A percentile compares a stretch with the other conserved stretches of the same genome.
Conservation (phyloP, 345 rosid genomes). For the Abelmoschus esculentus region DNA sequence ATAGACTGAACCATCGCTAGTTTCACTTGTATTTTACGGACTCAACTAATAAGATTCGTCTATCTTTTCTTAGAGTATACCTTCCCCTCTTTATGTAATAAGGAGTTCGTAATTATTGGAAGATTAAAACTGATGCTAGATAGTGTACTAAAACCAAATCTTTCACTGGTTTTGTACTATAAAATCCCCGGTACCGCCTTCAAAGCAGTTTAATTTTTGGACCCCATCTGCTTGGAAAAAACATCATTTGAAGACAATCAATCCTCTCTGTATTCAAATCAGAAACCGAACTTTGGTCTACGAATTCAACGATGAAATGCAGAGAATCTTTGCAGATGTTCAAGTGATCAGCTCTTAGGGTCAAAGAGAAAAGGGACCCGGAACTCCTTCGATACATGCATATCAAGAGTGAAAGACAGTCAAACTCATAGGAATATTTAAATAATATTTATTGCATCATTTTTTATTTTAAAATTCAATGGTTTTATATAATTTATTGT, state of each 20-base stretch:
- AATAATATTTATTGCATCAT: too few relatives aligned
- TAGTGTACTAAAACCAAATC: background rate
- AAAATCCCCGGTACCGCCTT: background rate
- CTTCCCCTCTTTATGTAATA: too few relatives aligned
- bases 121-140: background rate
- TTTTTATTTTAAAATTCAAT: too few relatives aligned
- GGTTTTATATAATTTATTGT: too few relatives aligned
- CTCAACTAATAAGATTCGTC: too few relatives aligned
- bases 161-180: background rate
- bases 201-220: background rate
- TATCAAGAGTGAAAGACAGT: too few relatives aligned
- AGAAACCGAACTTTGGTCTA: background rate
- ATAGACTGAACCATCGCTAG: background rate
- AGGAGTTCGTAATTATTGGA: too few relatives aligned
- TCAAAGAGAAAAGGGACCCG: too few relatives aligned
- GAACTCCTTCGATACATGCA: too few relatives aligned
- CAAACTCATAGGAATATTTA: too few relatives aligned
- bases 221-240: background rate
- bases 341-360: background rate
- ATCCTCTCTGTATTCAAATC: background rate
- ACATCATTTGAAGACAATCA: background rate
- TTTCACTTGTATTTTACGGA: background rate
- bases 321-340: background rate
- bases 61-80: too few relatives aligned
- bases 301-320: background rate